Percentiles rank a stretch among this genome's conserved stretches.
Evolutionary conservation across 768 basidiomycete species (phyloP).

Genomic region (Auricularia cornea): DNA sequence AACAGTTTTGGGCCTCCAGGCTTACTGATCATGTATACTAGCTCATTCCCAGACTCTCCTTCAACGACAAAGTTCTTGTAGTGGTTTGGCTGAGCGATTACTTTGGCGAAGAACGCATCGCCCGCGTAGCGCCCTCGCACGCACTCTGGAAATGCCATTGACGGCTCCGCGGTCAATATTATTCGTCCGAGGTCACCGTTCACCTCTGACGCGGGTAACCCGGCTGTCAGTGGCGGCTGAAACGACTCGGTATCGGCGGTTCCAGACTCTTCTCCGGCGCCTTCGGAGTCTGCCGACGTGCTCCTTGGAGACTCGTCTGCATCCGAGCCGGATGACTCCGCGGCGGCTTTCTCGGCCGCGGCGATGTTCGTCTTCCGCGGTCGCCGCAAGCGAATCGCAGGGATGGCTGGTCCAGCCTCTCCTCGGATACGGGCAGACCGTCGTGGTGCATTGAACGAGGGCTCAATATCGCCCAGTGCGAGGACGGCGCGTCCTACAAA

Average conservation of each 20-base stretch:
- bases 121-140: background rate
- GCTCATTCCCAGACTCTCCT: background rate
- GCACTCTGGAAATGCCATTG: background rate
- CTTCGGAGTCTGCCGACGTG: too few species aligned
- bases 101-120: conserved; percentile 3
- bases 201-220: too few species aligned
- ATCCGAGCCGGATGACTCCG: too few species aligned
- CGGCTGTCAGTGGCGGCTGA: too few species aligned
- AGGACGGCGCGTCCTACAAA: background rate
- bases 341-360: too few species aligned
- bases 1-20: background rate
- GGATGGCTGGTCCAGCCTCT: too few species aligned
- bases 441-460: too few species aligned
- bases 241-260: too few species aligned
- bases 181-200: background rate
- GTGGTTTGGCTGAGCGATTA: background rate
- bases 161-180: background rate
- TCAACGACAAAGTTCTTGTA: conserved; percentile 3
- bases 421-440: background rate
- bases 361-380: too few species aligned
- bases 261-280: too few species aligned
- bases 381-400: too few species aligned
- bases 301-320: too few species aligned
- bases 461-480: background rate
- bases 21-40: background rate